Evolutionary conservation across 148 eudicot species (phyloP), one percentile per base, ranked within the genome.

Genomic region (Amaranthus hypochondriacus): DNA sequence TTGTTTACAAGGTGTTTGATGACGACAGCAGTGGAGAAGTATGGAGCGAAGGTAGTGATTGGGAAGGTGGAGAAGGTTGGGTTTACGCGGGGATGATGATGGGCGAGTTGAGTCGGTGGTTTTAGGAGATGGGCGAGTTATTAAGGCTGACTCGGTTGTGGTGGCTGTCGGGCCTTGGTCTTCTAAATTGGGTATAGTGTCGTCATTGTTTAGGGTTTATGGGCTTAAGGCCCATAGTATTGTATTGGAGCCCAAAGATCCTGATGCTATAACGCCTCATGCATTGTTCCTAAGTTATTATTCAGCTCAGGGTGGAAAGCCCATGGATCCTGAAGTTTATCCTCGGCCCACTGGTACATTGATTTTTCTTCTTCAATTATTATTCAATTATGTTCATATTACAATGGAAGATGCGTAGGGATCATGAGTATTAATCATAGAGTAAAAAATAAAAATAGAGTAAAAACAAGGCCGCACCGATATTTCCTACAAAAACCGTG

Each of bases 121-220:
- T 68, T 61, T 88, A 83, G 90, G 76, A 47, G 90, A 74, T 49
- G 92, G 95, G 7, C 73, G 84, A 54, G 86, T 74, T 44, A 72
- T 93, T 10, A 79, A 75, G 75, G 86, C 83, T 11, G 97, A 91
- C 50, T 85, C 89, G 62, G 96, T 93, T 66, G 93, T 93, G 49
- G 56, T 93, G 72, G 95, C 98, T 0, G 81, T 93, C 79, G 98
- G 97, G 85, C 98, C 97, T 42, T 93, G 98, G 98, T 77, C 85
- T 9, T 73, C 77, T 5, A 88, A 84, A 62, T 57, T 93, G 56
- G 75, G 64, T 12, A 15, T 85, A 2, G 9, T 93, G 83, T 75
- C 81, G 3, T 82, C 86, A 3, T 44, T 90, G 66, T 89, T 93
- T 73, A 79, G 91, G 72, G 95, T 91, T 8, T 78, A 83, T 81